A percentile compares a stretch with the other conserved stretches of the same genome.
phyloP scores from a whole-genome alignment of 129 eudicot species.

The Flaveria bidentis region DNA sequence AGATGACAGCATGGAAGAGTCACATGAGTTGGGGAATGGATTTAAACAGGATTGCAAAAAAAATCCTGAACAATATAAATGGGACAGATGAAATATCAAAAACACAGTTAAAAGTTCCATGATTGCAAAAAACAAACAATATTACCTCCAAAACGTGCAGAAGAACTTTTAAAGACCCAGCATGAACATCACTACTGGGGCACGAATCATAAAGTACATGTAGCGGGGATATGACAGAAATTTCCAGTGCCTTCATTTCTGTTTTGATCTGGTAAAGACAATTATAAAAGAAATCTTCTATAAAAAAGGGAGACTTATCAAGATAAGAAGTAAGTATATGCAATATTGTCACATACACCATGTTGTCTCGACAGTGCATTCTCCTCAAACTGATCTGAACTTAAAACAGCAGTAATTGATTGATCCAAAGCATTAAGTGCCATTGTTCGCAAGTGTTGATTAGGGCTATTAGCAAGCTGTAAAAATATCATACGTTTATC shows the following conservation, averaged over 20 bases:
- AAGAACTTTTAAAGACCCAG: slow-evolving; percentile 86
- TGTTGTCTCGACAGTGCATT: slow-evolving; percentile 37
- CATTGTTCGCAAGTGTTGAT: slow-evolving; percentile 68
- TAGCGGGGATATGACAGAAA: slow-evolving; percentile 82
- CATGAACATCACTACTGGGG: slow-evolving; percentile 69
- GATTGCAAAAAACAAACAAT: slow-evolving; percentile 5
- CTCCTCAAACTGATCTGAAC: slow-evolving; percentile 78
- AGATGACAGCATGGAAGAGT: background rate
- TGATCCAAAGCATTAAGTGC: slow-evolving; percentile 91
- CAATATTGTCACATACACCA: slow-evolving; percentile 46
- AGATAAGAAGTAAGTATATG: slow-evolving; percentile 13
- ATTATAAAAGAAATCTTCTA: slow-evolving; percentile 2
- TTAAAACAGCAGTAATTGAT: slow-evolving; percentile 90
- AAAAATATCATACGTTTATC: slow-evolving; percentile 31
- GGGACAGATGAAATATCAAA: slow-evolving; percentile 21
- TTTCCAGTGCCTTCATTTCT: slow-evolving; percentile 74
- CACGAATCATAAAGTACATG: slow-evolving; percentile 69
- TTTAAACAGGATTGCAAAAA: background rate
- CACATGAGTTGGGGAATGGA: background rate
- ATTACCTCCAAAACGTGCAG: slow-evolving; percentile 92
- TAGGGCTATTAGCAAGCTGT: slow-evolving; percentile 91
- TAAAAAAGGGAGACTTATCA: slow-evolving; percentile 7
- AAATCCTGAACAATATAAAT: slow-evolving; percentile 1
- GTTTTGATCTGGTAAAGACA: slow-evolving; percentile 43
- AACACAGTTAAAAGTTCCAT: slow-evolving; percentile 9